phyloP scores from a whole-genome alignment of 441 rosid species.

The Jatropha multifida region DNA sequence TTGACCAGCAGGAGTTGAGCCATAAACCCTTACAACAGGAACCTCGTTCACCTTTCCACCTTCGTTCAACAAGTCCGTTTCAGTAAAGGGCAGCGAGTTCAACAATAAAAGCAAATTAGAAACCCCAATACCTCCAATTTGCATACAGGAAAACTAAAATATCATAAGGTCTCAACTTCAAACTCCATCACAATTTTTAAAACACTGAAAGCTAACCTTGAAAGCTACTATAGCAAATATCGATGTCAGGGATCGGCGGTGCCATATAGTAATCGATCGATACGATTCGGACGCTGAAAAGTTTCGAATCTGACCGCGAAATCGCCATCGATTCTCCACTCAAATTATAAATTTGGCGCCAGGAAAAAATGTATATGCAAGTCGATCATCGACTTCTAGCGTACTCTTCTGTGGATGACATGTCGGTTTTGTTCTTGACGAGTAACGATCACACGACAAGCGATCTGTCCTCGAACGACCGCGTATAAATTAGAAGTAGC shows the following conservation, averaged over 20 bases:
- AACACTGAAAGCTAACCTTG: constrained; percentile 47
- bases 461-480: too few species aligned
- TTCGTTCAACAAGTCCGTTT: constrained; percentile 21
- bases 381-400: not conserved
- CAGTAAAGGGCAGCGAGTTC: not conserved
- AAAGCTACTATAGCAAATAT: constrained; percentile 77
- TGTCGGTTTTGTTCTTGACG: not conserved
- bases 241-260: constrained; percentile 71
- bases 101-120: not conserved
- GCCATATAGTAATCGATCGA: constrained; percentile 86
- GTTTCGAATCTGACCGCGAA: constrained; percentile 49
- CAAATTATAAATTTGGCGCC: constrained; percentile 2
- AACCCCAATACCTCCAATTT: not conserved
- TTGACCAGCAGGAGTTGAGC: constrained; percentile 90
- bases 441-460: too few species aligned
- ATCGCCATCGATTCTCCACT: constrained; percentile 35
- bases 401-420: not conserved
- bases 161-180: too few species aligned
- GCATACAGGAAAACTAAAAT: not conserved
- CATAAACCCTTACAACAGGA: constrained; percentile 85
- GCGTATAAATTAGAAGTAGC: too few species aligned
- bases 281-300: constrained; percentile 82
- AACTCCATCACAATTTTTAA: too few species aligned
- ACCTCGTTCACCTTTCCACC: constrained; percentile 86
- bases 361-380: too few species aligned